Base-by-base conservation (phyloP, 2,329 filamentous ascomycete genomes). In the Dichotomopilus funicola region DNA sequence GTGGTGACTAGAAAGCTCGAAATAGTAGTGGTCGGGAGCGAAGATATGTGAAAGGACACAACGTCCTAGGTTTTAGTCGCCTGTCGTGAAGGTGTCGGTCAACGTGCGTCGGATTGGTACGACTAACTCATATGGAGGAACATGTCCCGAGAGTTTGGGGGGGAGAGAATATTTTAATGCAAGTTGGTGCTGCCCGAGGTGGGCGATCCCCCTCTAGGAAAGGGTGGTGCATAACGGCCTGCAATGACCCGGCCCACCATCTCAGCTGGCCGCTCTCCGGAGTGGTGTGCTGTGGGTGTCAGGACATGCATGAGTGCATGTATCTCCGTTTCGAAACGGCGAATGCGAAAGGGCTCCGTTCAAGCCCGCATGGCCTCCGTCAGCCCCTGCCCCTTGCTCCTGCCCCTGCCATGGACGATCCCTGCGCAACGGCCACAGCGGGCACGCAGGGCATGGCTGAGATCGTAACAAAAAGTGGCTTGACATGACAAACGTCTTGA, bases 181-280 rank as follows among this genome's bases (percentile, higher is more conserved):
- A 50, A 53, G 35, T 43, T 31, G 13, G 43, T 48, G 54, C 19
- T 55, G 57, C 54, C 51, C 57, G 50, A 55, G 52, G 52, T 55
- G 52, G 52, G 52, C 49, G 47, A 11, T 11, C 33, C 35, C 11
- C 11, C 37, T 43, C 42, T 6, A 43, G 49, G 49, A 50, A 59
- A 58, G 55, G 45, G 19, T n/a, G 41, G 12, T 31, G 51, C 49
- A 53, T 53, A 60, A 62, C 58, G 60, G 58, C 51, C 60, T 56
- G 56, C 58, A 50, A 44, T 41, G 54, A 60, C 46, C 45, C 48
- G 56, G 48, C 53, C 56, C 54, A 49, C 59, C 54, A 46, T 59
- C 49, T 42, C 44, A 35, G 10, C 46, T 49, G 52, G 47, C 52
- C 55, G 58, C 34, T 40, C 4, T 37, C 44, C 35, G 46, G 37